A percentile compares a stretch with the other conserved stretches of the same genome.
Evolutionary conservation across 805 yeast species (phyloP).

Genomic region (Suhomyces sp.): DNA sequence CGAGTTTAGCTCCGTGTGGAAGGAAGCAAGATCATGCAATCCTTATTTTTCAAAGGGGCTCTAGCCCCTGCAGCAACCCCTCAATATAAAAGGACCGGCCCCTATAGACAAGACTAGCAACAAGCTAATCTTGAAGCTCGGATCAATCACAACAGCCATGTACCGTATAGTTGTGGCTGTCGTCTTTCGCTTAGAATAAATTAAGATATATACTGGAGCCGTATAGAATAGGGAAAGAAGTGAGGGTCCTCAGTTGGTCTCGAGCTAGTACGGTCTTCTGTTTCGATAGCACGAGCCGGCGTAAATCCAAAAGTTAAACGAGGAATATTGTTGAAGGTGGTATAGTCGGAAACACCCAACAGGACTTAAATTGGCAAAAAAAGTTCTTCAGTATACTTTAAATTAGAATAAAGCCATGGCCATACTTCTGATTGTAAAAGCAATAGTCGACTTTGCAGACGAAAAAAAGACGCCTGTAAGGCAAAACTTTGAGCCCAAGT

Average conservation of each 20-base stretch:
- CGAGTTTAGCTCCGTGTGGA: neutral
- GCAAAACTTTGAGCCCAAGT: neutral
- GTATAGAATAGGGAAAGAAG: no score
- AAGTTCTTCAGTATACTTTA: neutral
- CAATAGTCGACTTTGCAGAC: neutral
- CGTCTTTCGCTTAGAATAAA: no score
- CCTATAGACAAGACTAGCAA: neutral
- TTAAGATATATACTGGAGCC: no score
- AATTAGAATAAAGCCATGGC: no score
- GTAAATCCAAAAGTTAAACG: no score
- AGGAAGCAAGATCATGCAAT: neutral
- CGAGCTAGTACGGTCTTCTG: no score
- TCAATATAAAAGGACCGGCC: neutral
- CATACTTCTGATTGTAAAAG: neutral
- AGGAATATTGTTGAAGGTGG: neutral
- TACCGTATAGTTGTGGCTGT: neutral
- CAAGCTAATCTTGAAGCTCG: neutral
- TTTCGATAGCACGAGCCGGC: neutral
- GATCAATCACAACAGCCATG: neutral
- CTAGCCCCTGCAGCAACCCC: no score
- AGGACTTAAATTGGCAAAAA: neutral
- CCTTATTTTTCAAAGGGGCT: neutral
- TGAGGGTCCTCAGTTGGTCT: no score
- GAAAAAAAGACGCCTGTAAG: neutral
- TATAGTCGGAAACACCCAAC: neutral